These are phyloP conservation scores for Nothomitra cinnamomea DNA, from an alignment of 2,329 filamentous ascomycete species.

Conservation along the genomic window DNA sequence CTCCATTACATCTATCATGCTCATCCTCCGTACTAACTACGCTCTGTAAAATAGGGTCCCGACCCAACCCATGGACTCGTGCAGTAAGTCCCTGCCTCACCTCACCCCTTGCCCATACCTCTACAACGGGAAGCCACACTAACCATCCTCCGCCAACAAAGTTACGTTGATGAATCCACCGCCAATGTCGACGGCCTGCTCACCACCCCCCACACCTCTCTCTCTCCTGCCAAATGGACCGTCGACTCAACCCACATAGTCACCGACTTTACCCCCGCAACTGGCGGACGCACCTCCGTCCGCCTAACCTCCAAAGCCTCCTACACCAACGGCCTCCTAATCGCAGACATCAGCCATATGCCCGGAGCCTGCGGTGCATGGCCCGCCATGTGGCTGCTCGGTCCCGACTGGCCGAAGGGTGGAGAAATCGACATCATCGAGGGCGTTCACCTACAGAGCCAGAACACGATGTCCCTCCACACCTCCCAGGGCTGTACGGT, in stretches of 20 bases:
- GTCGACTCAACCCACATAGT: conserved; percentile 20
- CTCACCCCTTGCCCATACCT: background rate
- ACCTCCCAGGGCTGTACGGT: conserved; percentile 27
- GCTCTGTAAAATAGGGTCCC: background rate
- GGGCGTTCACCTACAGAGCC: conserved; percentile 25
- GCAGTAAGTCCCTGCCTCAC: background rate
- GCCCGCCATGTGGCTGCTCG: conserved; percentile 26
- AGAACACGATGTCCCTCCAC: conserved; percentile 31
- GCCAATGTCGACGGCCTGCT: conserved; percentile 25
- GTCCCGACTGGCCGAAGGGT: conserved; percentile 12
- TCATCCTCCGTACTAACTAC: no score
- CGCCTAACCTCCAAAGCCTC: conserved; percentile 28
- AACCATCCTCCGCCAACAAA: no score
- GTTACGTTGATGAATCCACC: conserved; percentile 23
- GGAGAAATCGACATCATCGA: conserved; percentile 34
- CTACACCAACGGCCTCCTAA: conserved; percentile 30
- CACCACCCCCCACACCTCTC: conserved; percentile 19
- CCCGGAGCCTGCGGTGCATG: conserved; percentile 32
- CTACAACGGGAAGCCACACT: background rate
- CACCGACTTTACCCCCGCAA: conserved; percentile 16
- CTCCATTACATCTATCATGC: background rate
- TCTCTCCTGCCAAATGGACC: conserved; percentile 25
- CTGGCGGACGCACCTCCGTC: conserved; percentile 24
- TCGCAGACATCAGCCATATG: conserved; percentile 33
- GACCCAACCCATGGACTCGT: conserved; percentile 5